These are phyloP conservation scores for Cymbopogon flexuosus DNA, from an alignment of 202 grass and related monocot genomes.

Conservation along the genomic window DNA sequence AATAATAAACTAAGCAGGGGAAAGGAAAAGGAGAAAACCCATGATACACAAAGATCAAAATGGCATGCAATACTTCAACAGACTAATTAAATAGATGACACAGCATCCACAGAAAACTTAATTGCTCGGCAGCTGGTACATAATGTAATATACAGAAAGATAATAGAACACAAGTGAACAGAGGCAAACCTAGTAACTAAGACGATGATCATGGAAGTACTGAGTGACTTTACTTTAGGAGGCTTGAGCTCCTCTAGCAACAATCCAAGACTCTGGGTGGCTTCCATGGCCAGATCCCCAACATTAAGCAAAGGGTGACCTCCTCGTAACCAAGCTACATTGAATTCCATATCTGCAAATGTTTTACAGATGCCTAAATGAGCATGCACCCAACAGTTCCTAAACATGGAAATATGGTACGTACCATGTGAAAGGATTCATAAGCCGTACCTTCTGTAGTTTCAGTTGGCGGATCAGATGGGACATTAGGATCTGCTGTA, in stretches of 20 bases:
- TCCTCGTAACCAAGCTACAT: constrained; percentile 83
- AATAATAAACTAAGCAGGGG: neutral
- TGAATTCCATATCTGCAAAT: constrained; percentile 66
- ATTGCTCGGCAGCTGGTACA: constrained; percentile 1
- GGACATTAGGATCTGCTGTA: constrained; percentile 70
- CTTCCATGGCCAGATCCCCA: constrained; percentile 82
- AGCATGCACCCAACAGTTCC: constrained; percentile 11
- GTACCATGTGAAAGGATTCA: neutral
- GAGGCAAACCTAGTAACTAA: constrained; percentile 75
- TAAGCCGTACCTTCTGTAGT: constrained; percentile 45
- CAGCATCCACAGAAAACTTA: neutral
- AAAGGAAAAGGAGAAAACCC: neutral
- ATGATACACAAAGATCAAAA: constrained; percentile 20
- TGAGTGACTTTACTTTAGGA: constrained; percentile 81
- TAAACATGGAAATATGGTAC: neutral
- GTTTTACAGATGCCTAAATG: constrained; percentile 11
- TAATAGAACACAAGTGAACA: constrained; percentile 11
- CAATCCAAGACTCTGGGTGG: constrained; percentile 80
- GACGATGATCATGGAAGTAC: constrained; percentile 83
- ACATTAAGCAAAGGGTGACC: constrained; percentile 86
- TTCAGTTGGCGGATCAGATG: constrained; percentile 68
- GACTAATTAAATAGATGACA: neutral
- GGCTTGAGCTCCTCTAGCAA: constrained; percentile 84
- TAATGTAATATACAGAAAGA: constrained; percentile 16
- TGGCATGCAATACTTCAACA: neutral